A percentile compares a stretch with the other conserved stretches of the same genome.
These are phyloP conservation scores for Luffa aegyptiaca DNA, from an alignment of 306 rosid species.

Conservation along the genomic window DNA sequence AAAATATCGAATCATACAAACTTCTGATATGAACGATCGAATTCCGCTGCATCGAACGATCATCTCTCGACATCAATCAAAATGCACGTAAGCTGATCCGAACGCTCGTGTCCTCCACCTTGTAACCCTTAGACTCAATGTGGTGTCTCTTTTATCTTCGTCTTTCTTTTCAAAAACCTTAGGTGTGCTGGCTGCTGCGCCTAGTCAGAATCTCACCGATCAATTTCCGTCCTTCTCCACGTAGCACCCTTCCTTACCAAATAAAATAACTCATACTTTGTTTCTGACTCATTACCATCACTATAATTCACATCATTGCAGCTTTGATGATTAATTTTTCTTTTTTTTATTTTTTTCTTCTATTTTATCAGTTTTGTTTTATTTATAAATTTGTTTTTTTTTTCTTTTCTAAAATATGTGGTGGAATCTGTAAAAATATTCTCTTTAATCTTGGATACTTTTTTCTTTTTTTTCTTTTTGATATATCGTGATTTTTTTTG, in stretches of 20 bases:
- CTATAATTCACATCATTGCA: neutral
- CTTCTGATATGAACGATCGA: no score
- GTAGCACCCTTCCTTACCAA: neutral
- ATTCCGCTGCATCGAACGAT: no score
- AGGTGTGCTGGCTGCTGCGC: neutral
- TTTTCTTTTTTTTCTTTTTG: neutral
- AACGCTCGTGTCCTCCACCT: no score
- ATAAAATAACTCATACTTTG: neutral
- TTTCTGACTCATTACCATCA: neutral
- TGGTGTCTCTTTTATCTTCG: no score
- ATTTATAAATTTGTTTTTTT: neutral
- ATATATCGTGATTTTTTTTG: neutral
- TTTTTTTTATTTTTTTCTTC: neutral
- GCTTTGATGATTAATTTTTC: neutral
- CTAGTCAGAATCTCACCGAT: neutral
- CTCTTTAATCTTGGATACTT: neutral
- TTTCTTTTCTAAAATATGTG: neutral
- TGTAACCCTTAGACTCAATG: no score
- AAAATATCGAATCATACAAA: no score
- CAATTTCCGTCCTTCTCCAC: no score
- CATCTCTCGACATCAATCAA: no score
- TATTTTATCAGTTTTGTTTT: neutral
- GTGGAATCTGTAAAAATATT: neutral
- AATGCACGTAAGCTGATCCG: no score
- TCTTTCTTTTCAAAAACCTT: no score